Base-by-base conservation (phyloP, 106 monocot species). In the Narthecium ossifragum region DNA sequence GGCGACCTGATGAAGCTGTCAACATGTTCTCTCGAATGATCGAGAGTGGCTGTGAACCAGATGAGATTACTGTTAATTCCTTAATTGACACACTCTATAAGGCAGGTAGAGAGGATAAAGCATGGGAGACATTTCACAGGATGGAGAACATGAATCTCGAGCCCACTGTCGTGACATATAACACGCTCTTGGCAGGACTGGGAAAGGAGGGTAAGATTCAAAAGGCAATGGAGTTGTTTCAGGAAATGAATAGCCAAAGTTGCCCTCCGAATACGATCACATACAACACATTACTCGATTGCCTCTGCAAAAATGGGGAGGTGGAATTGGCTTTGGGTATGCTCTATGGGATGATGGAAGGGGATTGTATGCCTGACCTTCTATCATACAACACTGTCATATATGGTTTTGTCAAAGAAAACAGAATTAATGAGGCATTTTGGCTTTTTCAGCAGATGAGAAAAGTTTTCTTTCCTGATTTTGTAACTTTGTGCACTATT, bases 381-480 rank as follows among this genome's bases (percentile, higher is more conserved):
- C 39, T 81, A 47, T 87, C 90, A 38, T 90, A 90, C 70, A 98
- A 90, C 66, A 90, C 80, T 21, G 70, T 98, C 31, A 84, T 98
- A 0, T 46, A 84, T 74, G 90, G 96, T 64, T 64, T 98, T 23
- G 68, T 78, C 52, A 84, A 78, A 71, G 83, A 73, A 36, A 74
- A 72, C 31, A 80, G 84, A 76, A 48, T 75, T 41, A 43, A 57
- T 36, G 70, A 73, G 46, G 90, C 96, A 40, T 76, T 98, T 15
- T 86, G 78, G 90, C 76, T 98, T 62, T 98, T 84, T 55, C 72
- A 78, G 71, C 90, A 87, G 24, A 90, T 90, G 96, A 86, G 60
- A 32, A 90, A 98, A 66, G 47, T 90, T 67, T 63, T 75, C 3
- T 32, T 37, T 53, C 90, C 86, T 5, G 96, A 98, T 66, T 81